Evolutionary conservation across 2,329 filamentous ascomycete species (phyloP).

Genomic region (Tolypocladium cylindrosporum): DNA sequence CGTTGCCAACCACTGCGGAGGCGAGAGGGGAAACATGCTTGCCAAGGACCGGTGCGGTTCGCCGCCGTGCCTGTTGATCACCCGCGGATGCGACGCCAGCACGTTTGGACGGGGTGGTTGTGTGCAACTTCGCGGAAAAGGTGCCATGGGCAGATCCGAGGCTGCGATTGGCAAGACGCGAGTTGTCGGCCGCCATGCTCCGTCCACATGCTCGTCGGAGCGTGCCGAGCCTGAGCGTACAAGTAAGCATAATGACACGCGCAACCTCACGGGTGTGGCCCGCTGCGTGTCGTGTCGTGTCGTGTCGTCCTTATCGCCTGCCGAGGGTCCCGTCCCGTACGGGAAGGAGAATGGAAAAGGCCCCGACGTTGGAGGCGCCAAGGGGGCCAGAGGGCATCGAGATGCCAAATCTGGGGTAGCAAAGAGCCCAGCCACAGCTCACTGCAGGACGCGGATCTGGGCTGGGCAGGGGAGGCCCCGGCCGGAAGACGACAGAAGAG

Average conservation of each 20-base stretch:
- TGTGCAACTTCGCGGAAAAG: background rate
- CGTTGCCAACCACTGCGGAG: background rate
- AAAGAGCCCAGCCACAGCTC: background rate
- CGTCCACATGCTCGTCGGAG: background rate
- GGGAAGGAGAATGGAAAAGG: background rate
- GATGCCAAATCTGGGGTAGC: background rate
- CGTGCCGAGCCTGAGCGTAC: too few species aligned
- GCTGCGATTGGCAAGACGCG: background rate
- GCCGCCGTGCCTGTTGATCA: background rate
- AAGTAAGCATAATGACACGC: background rate
- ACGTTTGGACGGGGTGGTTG: background rate
- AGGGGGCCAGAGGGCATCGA: background rate
- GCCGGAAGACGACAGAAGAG: background rate
- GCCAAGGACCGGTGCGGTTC: background rate
- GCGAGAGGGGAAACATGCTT: background rate
- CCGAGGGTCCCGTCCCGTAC: background rate
- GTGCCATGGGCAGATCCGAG: background rate
- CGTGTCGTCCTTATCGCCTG: background rate
- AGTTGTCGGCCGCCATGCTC: background rate
- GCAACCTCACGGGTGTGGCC: too few species aligned
- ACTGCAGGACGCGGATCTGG: background rate
- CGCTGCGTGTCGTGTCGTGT: too few species aligned
- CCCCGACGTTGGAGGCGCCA: background rate
- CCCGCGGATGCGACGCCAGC: background rate
- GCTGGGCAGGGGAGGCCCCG: background rate